phyloP scores from a whole-genome alignment of 352 stramenopile genomes.

The Pythium insidiosum region DNA sequence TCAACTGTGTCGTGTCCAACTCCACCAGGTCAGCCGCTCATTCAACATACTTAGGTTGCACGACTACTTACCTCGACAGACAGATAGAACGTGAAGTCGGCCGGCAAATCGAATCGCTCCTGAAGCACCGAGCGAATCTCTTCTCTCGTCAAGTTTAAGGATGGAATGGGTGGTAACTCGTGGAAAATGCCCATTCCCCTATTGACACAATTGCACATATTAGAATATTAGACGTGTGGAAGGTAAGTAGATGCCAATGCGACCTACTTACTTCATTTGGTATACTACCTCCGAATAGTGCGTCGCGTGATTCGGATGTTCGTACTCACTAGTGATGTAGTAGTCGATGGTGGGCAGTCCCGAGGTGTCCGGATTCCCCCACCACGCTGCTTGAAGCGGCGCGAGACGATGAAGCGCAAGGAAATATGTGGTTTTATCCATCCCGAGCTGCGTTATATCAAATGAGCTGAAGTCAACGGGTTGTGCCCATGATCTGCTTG shows the following conservation, averaged over 20 bases:
- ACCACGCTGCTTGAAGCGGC: conserved; percentile 64
- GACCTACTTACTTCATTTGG: conserved; percentile 41
- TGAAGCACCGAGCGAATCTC: conserved; percentile 38
- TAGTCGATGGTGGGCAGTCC: conserved; percentile 64
- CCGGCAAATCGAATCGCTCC: conserved; percentile 45
- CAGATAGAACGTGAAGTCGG: conserved; percentile 55
- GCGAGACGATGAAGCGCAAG: conserved; percentile 58
- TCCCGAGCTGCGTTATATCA: conserved; percentile 53
- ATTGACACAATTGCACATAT: background rate
- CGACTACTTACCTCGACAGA: conserved; percentile 41
- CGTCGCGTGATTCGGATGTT: conserved; percentile 28
- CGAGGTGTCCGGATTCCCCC: conserved; percentile 64
- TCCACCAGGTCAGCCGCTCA: background rate
- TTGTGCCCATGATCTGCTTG: no score
- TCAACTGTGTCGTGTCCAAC: conserved; percentile 25
- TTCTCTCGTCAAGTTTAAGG: conserved; percentile 25
- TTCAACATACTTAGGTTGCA: no score
- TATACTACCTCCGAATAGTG: conserved; percentile 62
- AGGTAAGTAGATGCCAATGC: no score
- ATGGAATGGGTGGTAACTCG: conserved; percentile 25
- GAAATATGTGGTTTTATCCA: conserved; percentile 77
- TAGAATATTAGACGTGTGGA: background rate
- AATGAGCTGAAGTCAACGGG: background rate
- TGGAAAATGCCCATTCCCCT: conserved; percentile 69
- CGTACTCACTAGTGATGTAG: conserved; percentile 56